Evolutionary conservation across 441 rosid species (phyloP).

Genomic region (Euphorbia schlechtendalii): DNA sequence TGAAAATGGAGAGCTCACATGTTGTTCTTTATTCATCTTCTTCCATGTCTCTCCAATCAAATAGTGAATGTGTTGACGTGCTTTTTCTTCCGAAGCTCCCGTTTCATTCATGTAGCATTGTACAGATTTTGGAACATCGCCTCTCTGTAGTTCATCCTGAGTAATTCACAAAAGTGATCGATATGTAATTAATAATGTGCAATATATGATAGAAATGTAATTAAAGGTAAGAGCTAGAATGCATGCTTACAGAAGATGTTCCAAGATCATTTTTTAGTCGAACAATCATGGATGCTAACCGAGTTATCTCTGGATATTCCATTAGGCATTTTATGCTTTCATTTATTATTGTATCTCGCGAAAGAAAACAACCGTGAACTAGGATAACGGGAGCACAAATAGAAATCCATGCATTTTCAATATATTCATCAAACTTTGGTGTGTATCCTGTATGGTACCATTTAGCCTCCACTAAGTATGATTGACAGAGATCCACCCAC

Average conservation of each 20-base stretch:
- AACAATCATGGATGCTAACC: not conserved
- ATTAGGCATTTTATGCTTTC: not conserved
- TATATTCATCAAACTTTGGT: constrained; percentile 9
- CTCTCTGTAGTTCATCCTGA: too few relatives aligned
- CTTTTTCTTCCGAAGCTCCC: too few relatives aligned
- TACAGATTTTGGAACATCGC: too few relatives aligned
- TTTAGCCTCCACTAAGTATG: constrained; percentile 12
- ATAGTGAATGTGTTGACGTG: too few relatives aligned
- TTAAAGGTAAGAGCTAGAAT: too few relatives aligned
- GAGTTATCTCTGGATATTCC: not conserved
- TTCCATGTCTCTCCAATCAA: too few relatives aligned
- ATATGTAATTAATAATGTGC: too few relatives aligned
- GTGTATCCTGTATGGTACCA: constrained; percentile 10
- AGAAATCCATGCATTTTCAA: constrained; percentile 11
- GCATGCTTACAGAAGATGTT: not conserved
- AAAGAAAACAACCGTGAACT: not conserved
- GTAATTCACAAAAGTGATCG: too few relatives aligned
- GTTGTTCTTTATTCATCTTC: too few relatives aligned
- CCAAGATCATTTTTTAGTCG: constrained; percentile 15
- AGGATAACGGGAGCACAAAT: not conserved
- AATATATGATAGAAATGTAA: too few relatives aligned
- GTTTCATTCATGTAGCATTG: too few relatives aligned
- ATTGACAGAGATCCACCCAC: constrained; percentile 14
- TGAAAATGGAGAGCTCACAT: too few relatives aligned
- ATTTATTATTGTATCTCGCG: not conserved